Evolutionary conservation across 331 rosid species (phyloP).

Genomic region (Stylosanthes scabra): DNA sequence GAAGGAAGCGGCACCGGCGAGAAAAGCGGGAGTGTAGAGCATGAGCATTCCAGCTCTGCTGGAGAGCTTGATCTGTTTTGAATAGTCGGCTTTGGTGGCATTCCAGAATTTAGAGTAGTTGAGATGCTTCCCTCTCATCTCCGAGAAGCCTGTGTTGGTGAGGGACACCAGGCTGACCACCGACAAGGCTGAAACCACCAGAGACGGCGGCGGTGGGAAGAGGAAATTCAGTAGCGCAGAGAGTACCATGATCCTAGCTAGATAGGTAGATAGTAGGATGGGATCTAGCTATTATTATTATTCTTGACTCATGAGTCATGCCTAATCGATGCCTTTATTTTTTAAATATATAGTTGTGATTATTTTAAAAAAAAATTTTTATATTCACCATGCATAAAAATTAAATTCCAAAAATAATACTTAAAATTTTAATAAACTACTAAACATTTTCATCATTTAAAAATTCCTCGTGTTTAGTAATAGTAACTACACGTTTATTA

Average conservation of each 20-base stretch:
- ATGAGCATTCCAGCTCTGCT: slow-evolving; percentile 65
- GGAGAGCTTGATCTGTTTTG: slow-evolving; percentile 37
- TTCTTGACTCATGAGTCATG: too few relatives aligned
- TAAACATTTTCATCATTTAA: too few relatives aligned
- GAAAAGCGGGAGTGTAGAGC: slow-evolving; percentile 63
- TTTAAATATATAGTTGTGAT: too few relatives aligned
- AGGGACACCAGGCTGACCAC: slow-evolving; percentile 38
- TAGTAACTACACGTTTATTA: too few relatives aligned
- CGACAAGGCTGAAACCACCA: slow-evolving; percentile 47
- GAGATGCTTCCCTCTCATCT: slow-evolving; percentile 59
- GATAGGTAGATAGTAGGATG: too few relatives aligned
- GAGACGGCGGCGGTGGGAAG: slow-evolving; percentile 58
- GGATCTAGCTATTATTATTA: too few relatives aligned
- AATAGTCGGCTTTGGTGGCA: not conserved
- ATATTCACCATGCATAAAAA: too few relatives aligned
- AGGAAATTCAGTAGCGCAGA: slow-evolving; percentile 24
- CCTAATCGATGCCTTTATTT: too few relatives aligned
- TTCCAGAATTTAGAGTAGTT: slow-evolving; percentile 70
- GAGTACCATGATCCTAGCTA: slow-evolving; percentile 20
- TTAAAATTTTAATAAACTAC: too few relatives aligned
- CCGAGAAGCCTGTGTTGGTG: slow-evolving; percentile 42
- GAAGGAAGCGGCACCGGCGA: slow-evolving; percentile 52
- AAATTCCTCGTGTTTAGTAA: too few relatives aligned
- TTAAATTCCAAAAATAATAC: too few relatives aligned
- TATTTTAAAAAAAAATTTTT: too few relatives aligned